Evolutionary conservation across 2,329 filamentous ascomycete species (phyloP), one percentile per base, ranked within the genome.

Genomic region (Xylaria sp.): DNA sequence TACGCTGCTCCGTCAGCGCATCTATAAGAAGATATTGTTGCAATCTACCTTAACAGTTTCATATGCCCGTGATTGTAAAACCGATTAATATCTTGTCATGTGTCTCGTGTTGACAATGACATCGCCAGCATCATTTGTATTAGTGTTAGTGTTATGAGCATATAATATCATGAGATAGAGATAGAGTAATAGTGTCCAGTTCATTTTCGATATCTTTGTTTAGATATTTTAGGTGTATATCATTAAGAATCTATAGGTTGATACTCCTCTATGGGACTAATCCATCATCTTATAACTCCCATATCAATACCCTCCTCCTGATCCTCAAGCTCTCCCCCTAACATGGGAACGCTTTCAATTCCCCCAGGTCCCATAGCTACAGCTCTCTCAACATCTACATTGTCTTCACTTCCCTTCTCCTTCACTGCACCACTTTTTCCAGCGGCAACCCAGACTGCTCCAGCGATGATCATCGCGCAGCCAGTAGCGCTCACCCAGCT

Each of bases 401-500:
- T 59, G 75, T 80, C 13, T 74, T 68, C 80, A 2, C 11, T 20
- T 13, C 17, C 38, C 15, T 51, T 58, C 7, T 31, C 60, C 9
- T 53, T 63, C 15, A 17, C 33, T 65, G 75, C 71, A 33, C 77
- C 68, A 67, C 80, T 80, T 74, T 83, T 86, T 63, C 81, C 76
- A 42, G 87, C 71, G 3, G 84, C 81, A 0, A 84, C 85, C 73
- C 84, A 85, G 9, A 88, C 74, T 2, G 86, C 86, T 61, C 85
- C 85, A 1, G 85, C 84, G 7, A 88, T 77, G 49, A 88, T 87
- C 49, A 88, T 74, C 4, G 80, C 82, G 63, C 85, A 87, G 4
- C 86, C 86, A 2, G 81, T 76, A 6, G 86, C 76, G 65, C 85
- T 88, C 73, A 82, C 76, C 66, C 82, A 74, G 15, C 82, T 80